Base-by-base conservation (phyloP, 352 stramenopile genomes). In the Globisporangium apiculatum region DNA sequence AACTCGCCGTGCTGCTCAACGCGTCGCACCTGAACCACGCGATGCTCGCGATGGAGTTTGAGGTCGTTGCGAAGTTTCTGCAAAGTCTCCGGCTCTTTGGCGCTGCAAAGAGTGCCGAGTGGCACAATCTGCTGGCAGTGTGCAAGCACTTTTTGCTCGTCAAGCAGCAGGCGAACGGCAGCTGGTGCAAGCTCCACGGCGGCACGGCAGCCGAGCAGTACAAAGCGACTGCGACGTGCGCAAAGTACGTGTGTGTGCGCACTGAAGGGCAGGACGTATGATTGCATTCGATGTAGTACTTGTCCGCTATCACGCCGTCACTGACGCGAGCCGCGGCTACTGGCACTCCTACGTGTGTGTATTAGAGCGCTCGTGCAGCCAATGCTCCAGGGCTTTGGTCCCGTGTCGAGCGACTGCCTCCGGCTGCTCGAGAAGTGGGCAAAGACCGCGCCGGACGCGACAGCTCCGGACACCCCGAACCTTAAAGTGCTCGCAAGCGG, bases 61-160 rank as follows among this genome's bases (percentile, higher is more conserved):
- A 94, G 55, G 71, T 87, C 7, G 71, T 91, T 9, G 85, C 82
- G 24, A 82, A 77, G 36, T 86, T 85, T 60, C 58, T 94, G 10
- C 83, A 93, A 60, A 89, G 71, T 54, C 84, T 94, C 76, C 83
- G 72, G 48, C 64, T 93, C 17, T 94, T 94, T 55, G 80, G 83
- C 3, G 40, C 65, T 11, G 53, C 51, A 14, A 73, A 72, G 55
- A 70, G 64, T 6, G 58, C 68, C 12, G 70, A 85, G 38, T 64
- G 78, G 17, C 12, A 37, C 36, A 66, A 68, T 18, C 57, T 86
- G 57, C 83, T 94, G 38, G 58, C 66, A 2, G 68, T 64, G n/a
- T 87, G 74, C 41, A 79, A 91, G 62, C 72, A 68, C 5, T 89
- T 84, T 49, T 59, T 94, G 55, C 41, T 91, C 7, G 59, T 76